These are phyloP conservation scores for Candida jianshihensis DNA, from an alignment of 805 yeast genomes.

Conservation along the genomic window DNA sequence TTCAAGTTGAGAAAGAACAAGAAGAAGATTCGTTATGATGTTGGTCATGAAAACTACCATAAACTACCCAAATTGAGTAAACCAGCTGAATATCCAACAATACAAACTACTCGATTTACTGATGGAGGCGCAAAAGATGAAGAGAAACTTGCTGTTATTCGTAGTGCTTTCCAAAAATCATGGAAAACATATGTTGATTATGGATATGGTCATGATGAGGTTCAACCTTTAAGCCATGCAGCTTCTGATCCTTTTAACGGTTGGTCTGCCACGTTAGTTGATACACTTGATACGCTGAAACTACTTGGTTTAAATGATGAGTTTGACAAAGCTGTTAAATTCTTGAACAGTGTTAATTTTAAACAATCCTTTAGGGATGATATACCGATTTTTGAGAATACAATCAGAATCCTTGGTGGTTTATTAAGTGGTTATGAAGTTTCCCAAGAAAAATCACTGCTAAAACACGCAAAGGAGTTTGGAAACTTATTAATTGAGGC, in stretches of 20 bases:
- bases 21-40: slow-evolving; percentile 15
- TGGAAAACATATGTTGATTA: slow-evolving; percentile 37
- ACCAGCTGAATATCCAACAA: slow-evolving; percentile 15
- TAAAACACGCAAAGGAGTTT: slow-evolving; percentile 36
- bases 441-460: slow-evolving; percentile 27
- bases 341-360: slow-evolving; percentile 33
- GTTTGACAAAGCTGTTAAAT: slow-evolving; percentile 30
- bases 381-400: slow-evolving; percentile 44
- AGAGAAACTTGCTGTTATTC: slow-evolving; percentile 26
- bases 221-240: slow-evolving; percentile 30
- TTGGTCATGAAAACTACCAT: slow-evolving; percentile 18
- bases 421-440: slow-evolving; percentile 46
- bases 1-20: slow-evolving; percentile 12
- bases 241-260: slow-evolving; percentile 37
- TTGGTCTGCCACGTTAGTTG: slow-evolving; percentile 46
- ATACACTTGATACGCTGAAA: slow-evolving; percentile 43
- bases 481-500: slow-evolving; percentile 45
- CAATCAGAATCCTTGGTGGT: slow-evolving; percentile 47
- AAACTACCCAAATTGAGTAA: slow-evolving; percentile 14
- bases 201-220: slow-evolving; percentile 42
- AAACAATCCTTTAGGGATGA: slow-evolving; percentile 30
- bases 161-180: slow-evolving; percentile 31
- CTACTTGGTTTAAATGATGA: slow-evolving; percentile 38
- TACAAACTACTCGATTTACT: slow-evolving; percentile 24
- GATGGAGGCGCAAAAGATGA: slow-evolving; percentile 23